Percentiles rank a stretch among this genome's conserved stretches.
These are phyloP conservation scores for Vitis labrusca DNA, from an alignment of 164 flowering plant genomes.

Conservation along the genomic window DNA sequence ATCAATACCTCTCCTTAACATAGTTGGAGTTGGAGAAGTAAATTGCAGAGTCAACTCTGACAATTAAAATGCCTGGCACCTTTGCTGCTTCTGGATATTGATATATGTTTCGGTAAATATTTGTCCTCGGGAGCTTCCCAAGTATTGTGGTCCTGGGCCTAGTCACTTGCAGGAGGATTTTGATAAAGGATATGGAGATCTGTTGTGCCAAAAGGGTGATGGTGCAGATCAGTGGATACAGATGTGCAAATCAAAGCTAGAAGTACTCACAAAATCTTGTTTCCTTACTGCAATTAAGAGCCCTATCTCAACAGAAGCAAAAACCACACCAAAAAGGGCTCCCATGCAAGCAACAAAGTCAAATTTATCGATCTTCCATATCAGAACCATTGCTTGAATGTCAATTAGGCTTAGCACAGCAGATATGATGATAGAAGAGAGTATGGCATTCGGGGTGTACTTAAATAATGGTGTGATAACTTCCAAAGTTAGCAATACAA, in stretches of 20 bases:
- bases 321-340: slow-evolving; percentile 87
- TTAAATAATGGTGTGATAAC: slow-evolving; percentile 83
- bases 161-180: slow-evolving; percentile 80
- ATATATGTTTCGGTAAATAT: slow-evolving; percentile 60
- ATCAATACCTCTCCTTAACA: slow-evolving; percentile 67
- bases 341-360: slow-evolving; percentile 94
- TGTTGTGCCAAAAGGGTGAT: slow-evolving; percentile 15
- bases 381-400: slow-evolving; percentile 56
- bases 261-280: background rate
- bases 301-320: slow-evolving; percentile 80
- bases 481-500: slow-evolving; percentile 67
- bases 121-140: slow-evolving; percentile 64
- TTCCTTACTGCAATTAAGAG: slow-evolving; percentile 79
- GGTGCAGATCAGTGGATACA: too few relatives aligned
- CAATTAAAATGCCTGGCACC: slow-evolving; percentile 64
- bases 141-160: slow-evolving; percentile 76
- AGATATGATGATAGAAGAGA: slow-evolving; percentile 80
- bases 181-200: slow-evolving; percentile 77
- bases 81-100: slow-evolving; percentile 73
- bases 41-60: slow-evolving; percentile 81
- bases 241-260: too few relatives aligned
- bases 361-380: slow-evolving; percentile 85
- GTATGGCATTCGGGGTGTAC: slow-evolving; percentile 92
- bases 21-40: slow-evolving; percentile 91
- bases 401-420: slow-evolving; percentile 80